These are phyloP conservation scores for Ophiostoma sp. DNA, from an alignment of 2,329 filamentous ascomycete species.

Conservation along the genomic window DNA sequence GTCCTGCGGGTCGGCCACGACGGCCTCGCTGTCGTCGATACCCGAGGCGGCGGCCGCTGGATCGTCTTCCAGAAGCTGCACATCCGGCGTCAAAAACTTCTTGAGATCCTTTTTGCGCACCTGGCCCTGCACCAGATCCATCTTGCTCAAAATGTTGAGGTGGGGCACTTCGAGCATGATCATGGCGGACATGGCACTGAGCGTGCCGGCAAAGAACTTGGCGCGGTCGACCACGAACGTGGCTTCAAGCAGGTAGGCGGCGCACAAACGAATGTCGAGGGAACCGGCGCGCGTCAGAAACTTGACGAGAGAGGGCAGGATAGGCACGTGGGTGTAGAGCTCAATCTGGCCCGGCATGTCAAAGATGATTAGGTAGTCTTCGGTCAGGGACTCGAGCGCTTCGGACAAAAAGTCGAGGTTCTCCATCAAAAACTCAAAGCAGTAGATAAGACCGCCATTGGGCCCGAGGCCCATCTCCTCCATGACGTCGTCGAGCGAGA, in stretches of 20 bases:
- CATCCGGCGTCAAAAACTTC: constrained; percentile 85
- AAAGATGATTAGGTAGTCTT: constrained; percentile 96
- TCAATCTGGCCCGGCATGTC: constrained; percentile 99
- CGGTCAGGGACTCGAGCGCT: constrained; percentile 78
- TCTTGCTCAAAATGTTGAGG: constrained; percentile 94
- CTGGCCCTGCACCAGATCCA: constrained; percentile 92
- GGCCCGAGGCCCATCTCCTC: constrained; percentile 88
- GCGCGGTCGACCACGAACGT: constrained; percentile 94
- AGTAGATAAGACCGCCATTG: constrained; percentile 92
- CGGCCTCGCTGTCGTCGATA: constrained; percentile 27
- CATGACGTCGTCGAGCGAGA: constrained; percentile 94
- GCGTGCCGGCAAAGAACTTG: constrained; percentile 94
- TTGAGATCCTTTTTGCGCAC: constrained; percentile 85
- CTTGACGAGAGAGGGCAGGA: constrained; percentile 80
- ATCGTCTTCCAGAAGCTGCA: constrained; percentile 77
- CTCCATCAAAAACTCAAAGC: constrained; percentile 92
- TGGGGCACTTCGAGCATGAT: constrained; percentile 97
- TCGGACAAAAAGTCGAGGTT: constrained; percentile 91
- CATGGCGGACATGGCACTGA: constrained; percentile 98
- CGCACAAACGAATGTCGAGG: constrained; percentile 88
- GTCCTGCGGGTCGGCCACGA: constrained; percentile 58
- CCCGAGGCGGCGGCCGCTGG: constrained; percentile 48
- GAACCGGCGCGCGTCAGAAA: constrained; percentile 76
- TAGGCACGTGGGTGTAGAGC: constrained; percentile 94
- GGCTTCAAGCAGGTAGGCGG: constrained; percentile 89